Percentiles rank a stretch among this genome's conserved stretches.
Evolutionary conservation across 2,329 filamentous ascomycete genomes (phyloP).

Genomic region (Paracoccidioides brasiliensis): DNA sequence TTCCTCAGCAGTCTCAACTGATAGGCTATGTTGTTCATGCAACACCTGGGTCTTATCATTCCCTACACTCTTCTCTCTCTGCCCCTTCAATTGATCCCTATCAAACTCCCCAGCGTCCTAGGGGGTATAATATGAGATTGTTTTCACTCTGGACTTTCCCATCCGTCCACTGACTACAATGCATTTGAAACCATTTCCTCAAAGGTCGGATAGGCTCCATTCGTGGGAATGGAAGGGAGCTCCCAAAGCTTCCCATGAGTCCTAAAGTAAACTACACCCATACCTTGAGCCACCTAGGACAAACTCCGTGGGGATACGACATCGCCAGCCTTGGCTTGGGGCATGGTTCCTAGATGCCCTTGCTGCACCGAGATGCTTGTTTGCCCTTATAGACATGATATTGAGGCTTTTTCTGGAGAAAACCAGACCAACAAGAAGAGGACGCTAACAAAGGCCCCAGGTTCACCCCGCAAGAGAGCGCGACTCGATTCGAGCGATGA

Average conservation of each 20-base stretch:
- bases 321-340: slow-evolving; percentile 1
- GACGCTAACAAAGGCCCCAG: slow-evolving; percentile 7
- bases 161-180: background rate
- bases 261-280: background rate
- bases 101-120: background rate
- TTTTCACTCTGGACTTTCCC: background rate
- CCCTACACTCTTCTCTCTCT: background rate
- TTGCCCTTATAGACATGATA: slow-evolving; percentile 8
- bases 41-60: background rate
- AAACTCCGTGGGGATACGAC: slow-evolving; percentile 1
- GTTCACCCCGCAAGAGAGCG: background rate
- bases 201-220: background rate
- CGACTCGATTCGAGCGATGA: background rate
- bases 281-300: background rate
- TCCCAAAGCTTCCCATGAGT: background rate
- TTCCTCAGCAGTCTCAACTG: background rate
- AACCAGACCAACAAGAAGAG: slow-evolving; percentile 1
- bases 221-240: background rate
- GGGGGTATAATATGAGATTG: background rate
- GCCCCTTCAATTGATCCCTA: background rate
- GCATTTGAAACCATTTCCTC: background rate
- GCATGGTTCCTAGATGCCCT: slow-evolving; percentile 3
- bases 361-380: slow-evolving; percentile 6
- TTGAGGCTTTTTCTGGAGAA: slow-evolving; percentile 1
- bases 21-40: background rate